Evolutionary conservation across 2,329 filamentous ascomycete genomes (phyloP).

Genomic region (Didymella pomorum): DNA sequence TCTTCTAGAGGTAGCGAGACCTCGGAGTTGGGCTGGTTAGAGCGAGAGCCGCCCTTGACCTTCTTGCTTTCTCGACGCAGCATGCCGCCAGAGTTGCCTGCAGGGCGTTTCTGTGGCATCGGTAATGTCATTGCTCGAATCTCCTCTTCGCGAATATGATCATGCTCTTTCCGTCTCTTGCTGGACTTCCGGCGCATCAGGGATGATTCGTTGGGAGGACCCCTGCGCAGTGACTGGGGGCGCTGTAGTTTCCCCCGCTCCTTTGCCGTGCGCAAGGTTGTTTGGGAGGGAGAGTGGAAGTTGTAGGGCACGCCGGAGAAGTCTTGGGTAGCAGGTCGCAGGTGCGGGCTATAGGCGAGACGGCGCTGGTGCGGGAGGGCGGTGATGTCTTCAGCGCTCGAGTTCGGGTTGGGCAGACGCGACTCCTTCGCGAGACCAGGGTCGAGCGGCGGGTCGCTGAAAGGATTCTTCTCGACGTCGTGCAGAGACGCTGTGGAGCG

Average conservation of each 20-base stretch:
- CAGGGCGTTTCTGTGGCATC: slow-evolving; percentile 69
- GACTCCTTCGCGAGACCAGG: slow-evolving; percentile 30
- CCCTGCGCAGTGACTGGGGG: slow-evolving; percentile 64
- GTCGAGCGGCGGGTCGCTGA: slow-evolving; percentile 30
- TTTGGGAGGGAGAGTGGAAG: slow-evolving; percentile 51
- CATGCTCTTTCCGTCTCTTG: slow-evolving; percentile 69
- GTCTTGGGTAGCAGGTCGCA: slow-evolving; percentile 55
- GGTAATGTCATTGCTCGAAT: slow-evolving; percentile 82
- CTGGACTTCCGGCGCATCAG: slow-evolving; percentile 74
- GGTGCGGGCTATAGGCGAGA: slow-evolving; percentile 58
- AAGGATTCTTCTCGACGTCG: slow-evolving; percentile 38
- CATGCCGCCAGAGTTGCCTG: slow-evolving; percentile 66
- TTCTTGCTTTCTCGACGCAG: slow-evolving; percentile 73
- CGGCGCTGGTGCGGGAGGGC: slow-evolving; percentile 54
- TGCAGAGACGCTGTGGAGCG: slow-evolving; percentile 44
- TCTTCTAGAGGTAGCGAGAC: slow-evolving; percentile 77
- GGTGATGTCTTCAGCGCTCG: slow-evolving; percentile 57
- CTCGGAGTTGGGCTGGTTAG: slow-evolving; percentile 71
- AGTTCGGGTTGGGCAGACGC: slow-evolving; percentile 27
- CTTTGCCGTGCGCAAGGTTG: slow-evolving; percentile 45
- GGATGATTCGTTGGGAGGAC: slow-evolving; percentile 63
- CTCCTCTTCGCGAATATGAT: slow-evolving; percentile 83
- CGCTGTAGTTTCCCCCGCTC: slow-evolving; percentile 57
- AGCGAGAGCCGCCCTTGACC: slow-evolving; percentile 64
- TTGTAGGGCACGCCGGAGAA: slow-evolving; percentile 55